These are phyloP conservation scores for Dioscorea zingiberensis DNA, from an alignment of 106 monocot species.

Conservation along the genomic window DNA sequence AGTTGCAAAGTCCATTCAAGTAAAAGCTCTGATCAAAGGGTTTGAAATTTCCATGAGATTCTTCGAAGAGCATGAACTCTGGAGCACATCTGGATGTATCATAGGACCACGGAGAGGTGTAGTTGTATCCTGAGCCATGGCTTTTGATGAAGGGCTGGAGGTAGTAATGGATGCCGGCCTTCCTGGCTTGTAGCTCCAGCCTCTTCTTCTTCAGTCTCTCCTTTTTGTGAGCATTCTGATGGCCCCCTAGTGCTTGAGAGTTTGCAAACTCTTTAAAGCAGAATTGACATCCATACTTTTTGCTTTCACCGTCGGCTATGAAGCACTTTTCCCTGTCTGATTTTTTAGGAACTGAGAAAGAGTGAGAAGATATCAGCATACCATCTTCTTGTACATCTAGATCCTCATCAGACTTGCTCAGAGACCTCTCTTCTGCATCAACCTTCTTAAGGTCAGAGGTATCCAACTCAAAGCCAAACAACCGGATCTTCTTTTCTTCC, in stretches of 20 bases:
- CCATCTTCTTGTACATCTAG: background rate
- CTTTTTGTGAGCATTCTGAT: slow-evolving; percentile 86
- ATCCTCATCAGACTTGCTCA: background rate
- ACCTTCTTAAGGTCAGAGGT: background rate
- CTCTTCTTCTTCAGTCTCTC: slow-evolving; percentile 72
- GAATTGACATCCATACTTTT: slow-evolving; percentile 55
- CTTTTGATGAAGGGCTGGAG: slow-evolving; percentile 43
- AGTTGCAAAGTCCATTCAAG: background rate
- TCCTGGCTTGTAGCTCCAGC: slow-evolving; percentile 47
- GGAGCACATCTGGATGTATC: slow-evolving; percentile 11
- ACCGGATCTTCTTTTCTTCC: slow-evolving; percentile 37
- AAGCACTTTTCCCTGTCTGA: background rate
- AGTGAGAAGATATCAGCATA: background rate
- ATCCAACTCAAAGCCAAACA: slow-evolving; percentile 59
- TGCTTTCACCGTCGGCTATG: background rate
- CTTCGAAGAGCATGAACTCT: slow-evolving; percentile 14
- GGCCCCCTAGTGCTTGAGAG: slow-evolving; percentile 74
- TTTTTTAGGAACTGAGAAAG: background rate
- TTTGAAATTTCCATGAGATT: slow-evolving; percentile 14
- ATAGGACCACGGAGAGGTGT: slow-evolving; percentile 11
- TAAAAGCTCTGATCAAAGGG: background rate
- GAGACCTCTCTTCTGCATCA: background rate
- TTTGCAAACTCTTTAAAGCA: slow-evolving; percentile 63
- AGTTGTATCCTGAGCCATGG: slow-evolving; percentile 9
- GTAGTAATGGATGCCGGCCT: slow-evolving; percentile 25